phyloP scores from a whole-genome alignment of 1,284 basidiomycete genomes.

The Sanghuangporus sanghuang region DNA sequence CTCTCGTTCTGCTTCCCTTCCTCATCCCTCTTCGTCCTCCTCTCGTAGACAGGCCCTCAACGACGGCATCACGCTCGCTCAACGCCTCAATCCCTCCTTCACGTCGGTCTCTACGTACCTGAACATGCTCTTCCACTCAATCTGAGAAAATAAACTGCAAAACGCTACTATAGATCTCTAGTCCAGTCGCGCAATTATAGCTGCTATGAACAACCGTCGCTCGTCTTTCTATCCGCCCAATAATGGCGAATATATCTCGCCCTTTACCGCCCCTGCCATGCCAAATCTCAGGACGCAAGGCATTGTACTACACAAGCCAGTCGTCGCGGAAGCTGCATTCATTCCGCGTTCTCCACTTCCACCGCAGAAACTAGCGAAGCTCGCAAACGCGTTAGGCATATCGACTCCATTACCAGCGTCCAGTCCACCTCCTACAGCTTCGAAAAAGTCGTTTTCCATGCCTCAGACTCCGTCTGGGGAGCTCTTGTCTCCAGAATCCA shows the following conservation, averaged over 20 bases:
- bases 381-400: conserved; percentile 78
- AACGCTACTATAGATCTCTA: background rate
- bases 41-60: background rate
- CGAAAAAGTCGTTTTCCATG: conserved; percentile 48
- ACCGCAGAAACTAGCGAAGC: conserved; percentile 68
- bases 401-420: conserved; percentile 61
- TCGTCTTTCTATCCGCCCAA: conserved; percentile 7
- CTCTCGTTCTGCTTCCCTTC: background rate
- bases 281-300: conserved; percentile 12
- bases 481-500: conserved; percentile 32
- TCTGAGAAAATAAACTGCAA: background rate
- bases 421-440: conserved; percentile 36
- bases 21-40: background rate
- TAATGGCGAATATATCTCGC: conserved; percentile 16
- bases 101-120: conserved; percentile 14
- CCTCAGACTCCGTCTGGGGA: conserved; percentile 16
- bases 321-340: conserved; percentile 5
- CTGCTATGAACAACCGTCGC: conserved; percentile 11
- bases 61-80: conserved; percentile 7
- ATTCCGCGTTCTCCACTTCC: conserved; percentile 63
- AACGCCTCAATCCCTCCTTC: conserved; percentile 13
- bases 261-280: conserved; percentile 17
- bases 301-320: conserved; percentile 2
- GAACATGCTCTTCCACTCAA: conserved; percentile 7
- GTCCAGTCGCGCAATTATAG: background rate